phyloP scores from a whole-genome alignment of 2,329 filamentous ascomycete species.

The Verticillium dahliae region DNA sequence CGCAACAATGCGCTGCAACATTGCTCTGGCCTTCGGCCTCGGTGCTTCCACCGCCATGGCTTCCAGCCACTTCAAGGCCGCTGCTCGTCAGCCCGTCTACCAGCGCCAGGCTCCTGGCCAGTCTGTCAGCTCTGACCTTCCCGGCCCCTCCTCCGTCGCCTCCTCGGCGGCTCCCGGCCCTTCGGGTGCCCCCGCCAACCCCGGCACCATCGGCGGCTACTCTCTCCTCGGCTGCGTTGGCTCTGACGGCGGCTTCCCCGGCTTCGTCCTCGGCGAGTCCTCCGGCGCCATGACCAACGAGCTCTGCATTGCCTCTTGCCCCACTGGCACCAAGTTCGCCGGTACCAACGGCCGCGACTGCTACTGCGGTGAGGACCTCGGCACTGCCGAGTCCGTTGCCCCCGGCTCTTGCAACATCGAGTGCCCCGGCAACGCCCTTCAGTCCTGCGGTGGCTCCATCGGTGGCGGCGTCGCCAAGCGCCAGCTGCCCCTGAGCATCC shows the following conservation, averaged over 20 bases:
- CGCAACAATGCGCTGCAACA: background rate
- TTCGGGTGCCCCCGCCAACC: constrained; percentile 8
- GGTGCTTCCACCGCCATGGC: background rate
- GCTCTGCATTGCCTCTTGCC: constrained; percentile 18
- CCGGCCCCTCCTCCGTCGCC: background rate
- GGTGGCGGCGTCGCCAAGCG: background rate
- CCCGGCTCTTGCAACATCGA: constrained; percentile 25
- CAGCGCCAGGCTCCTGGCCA: background rate
- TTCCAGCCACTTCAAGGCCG: background rate
- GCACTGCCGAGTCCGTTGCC: constrained; percentile 21
- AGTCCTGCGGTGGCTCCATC: constrained; percentile 35
- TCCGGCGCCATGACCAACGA: constrained; percentile 14
- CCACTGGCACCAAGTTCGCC: constrained; percentile 6
- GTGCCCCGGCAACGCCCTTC: constrained; percentile 32
- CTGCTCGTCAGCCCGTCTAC: background rate
- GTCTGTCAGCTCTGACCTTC: background rate
- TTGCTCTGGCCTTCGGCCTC: constrained; percentile 1
- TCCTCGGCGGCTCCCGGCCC: background rate
- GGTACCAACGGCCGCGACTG: constrained; percentile 20
- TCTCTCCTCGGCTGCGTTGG: constrained; percentile 19
- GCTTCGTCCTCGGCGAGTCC: constrained; percentile 13
- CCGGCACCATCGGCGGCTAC: constrained; percentile 11
- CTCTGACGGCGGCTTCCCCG: constrained; percentile 19
- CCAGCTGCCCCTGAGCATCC: constrained; percentile 1
- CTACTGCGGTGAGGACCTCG: constrained; percentile 37